Conservation (phyloP, 371 early-diverging fungal genomes). For the Haplosporangium sp. region DNA sequence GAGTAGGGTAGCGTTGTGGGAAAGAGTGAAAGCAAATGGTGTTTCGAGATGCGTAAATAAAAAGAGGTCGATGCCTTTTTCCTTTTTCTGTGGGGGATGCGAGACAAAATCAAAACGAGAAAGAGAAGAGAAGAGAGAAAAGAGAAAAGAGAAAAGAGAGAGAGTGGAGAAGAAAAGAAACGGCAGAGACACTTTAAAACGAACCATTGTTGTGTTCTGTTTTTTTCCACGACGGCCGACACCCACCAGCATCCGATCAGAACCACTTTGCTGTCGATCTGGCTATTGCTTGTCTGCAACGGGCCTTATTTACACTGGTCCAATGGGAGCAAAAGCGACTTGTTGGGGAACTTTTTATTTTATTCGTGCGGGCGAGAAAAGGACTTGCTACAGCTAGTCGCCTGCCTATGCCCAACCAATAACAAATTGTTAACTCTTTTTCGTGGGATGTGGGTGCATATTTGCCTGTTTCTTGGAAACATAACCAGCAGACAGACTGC, state of each 20-base stretch:
- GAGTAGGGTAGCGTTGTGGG: too few species aligned
- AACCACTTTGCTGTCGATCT: too few species aligned
- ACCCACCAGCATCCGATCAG: slow-evolving; percentile 7
- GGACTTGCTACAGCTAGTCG: background rate
- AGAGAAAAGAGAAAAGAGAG: background rate
- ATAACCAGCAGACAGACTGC: background rate
- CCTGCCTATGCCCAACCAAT: too few species aligned
- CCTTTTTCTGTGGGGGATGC: background rate
- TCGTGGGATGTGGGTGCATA: background rate
- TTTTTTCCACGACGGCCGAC: background rate
- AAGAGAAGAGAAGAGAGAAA: slow-evolving; percentile 1
- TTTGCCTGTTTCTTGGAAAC: background rate
- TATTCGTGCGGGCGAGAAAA: too few species aligned
- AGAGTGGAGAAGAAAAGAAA: background rate
- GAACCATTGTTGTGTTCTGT: background rate
- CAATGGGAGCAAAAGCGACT: slow-evolving; percentile 6
- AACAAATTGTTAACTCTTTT: background rate
- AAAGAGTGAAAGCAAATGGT: too few species aligned
- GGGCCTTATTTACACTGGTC: slow-evolving; percentile 22
- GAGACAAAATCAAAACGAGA: background rate
- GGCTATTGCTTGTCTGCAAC: background rate
- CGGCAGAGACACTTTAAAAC: too few species aligned
- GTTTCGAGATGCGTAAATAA: too few species aligned
- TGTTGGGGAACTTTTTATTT: slow-evolving; percentile 30
- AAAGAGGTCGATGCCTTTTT: too few species aligned